phyloP scores from a whole-genome alignment of 192 early-diverging fungal species.

The Rhizoclosmatium globosum region DNA sequence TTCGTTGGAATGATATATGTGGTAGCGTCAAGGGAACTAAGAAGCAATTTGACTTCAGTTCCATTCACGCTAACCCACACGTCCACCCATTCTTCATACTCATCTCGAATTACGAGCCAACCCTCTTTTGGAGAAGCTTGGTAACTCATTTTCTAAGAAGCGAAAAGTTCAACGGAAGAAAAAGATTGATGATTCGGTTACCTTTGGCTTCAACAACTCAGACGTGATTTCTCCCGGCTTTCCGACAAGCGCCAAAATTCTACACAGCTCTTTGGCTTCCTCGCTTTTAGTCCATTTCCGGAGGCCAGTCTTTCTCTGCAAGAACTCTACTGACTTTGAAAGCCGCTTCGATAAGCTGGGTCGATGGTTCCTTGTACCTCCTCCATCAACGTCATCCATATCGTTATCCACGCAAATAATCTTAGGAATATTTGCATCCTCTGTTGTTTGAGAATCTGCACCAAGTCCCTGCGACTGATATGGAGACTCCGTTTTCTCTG shows the following conservation, averaged over 20 bases:
- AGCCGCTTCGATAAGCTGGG: neutral
- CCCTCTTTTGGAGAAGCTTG: slow-evolving; percentile 27
- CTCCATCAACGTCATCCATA: neutral
- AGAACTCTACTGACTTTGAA: neutral
- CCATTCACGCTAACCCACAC: slow-evolving; percentile 18
- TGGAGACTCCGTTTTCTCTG: neutral
- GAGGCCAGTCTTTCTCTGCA: neutral
- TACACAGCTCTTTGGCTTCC: slow-evolving; percentile 11
- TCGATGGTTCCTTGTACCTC: neutral
- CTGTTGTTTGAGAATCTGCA: neutral
- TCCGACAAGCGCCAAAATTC: slow-evolving; percentile 12
- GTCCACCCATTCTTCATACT: slow-evolving; percentile 30
- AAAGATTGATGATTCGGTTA: neutral
- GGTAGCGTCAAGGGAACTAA: slow-evolving; percentile 31
- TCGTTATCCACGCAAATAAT: neutral
- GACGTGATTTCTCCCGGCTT: neutral
- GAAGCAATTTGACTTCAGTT: slow-evolving; percentile 17
- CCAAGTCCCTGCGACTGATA: neutral
- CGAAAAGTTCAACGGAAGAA: slow-evolving; percentile 1
- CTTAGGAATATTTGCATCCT: neutral
- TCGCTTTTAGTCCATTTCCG: neutral
- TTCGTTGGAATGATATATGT: slow-evolving; percentile 17
- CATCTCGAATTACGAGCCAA: slow-evolving; percentile 21
- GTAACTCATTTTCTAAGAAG: slow-evolving; percentile 5
- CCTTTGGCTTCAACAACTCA: slow-evolving; percentile 25